phyloP scores from a whole-genome alignment of 2,329 filamentous ascomycete genomes.

The Monosporascus sp. region DNA sequence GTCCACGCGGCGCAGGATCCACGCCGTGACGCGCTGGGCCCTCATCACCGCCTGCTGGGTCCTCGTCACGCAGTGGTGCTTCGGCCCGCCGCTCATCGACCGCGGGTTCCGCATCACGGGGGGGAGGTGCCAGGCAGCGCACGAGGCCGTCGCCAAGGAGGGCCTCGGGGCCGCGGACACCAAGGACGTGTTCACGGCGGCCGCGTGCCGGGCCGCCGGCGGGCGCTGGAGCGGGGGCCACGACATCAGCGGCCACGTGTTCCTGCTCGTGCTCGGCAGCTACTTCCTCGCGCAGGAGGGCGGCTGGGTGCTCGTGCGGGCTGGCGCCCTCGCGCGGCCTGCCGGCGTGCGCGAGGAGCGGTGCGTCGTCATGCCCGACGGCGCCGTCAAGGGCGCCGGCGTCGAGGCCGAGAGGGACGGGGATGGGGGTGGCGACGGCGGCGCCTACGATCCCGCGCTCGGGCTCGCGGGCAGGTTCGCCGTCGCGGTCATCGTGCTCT shows the following conservation, averaged over 20 bases:
- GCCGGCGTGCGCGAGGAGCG: conserved; percentile 54
- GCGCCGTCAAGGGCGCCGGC: conserved; percentile 55
- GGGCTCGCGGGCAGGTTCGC: conserved; percentile 51
- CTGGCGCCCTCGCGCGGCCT: conserved; percentile 22
- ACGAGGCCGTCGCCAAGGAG: conserved; percentile 40
- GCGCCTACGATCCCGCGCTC: conserved; percentile 28
- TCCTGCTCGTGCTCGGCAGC: conserved; percentile 80
- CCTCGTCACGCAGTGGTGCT: conserved; percentile 92
- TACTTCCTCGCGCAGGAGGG: conserved; percentile 79
- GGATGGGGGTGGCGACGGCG: not conserved
- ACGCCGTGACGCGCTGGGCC: conserved; percentile 62
- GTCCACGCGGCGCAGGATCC: conserved; percentile 32
- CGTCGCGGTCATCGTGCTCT: conserved; percentile 60
- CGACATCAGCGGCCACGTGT: conserved; percentile 93
- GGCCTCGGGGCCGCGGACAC: conserved; percentile 26
- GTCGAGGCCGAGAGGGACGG: conserved; percentile 35
- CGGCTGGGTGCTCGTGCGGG: conserved; percentile 48
- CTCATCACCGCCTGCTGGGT: conserved; percentile 76
- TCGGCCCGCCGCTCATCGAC: conserved; percentile 86
- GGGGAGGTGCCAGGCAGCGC: conserved; percentile 66
- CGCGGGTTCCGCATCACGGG: conserved; percentile 84
- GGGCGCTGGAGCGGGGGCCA: conserved; percentile 89
- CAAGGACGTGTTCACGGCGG: conserved; percentile 58
- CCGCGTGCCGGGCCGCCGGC: conserved; percentile 76
- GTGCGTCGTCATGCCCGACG: conserved; percentile 59